Percentiles rank a stretch among this genome's conserved stretches.
Evolutionary conservation across 257 asterid genomes (phyloP).

Genomic region (Solanum raphanifolium): DNA sequence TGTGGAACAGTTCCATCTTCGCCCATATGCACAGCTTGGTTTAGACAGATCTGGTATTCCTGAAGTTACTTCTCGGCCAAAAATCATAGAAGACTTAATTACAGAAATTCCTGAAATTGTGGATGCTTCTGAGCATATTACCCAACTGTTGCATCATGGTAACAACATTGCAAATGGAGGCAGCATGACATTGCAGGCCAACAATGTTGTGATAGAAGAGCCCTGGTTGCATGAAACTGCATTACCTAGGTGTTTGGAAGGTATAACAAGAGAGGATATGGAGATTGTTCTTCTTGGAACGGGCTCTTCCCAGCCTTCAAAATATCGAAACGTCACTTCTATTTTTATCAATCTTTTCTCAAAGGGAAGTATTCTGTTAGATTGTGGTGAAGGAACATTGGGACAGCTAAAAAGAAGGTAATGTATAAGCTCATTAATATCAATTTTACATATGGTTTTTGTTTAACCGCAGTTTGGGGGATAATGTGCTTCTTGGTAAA

Average conservation of each 20-base stretch:
- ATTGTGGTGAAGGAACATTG: slow-evolving; percentile 93
- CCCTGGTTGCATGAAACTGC: slow-evolving; percentile 53
- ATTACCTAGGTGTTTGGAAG: slow-evolving; percentile 75
- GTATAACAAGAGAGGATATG: slow-evolving; percentile 60
- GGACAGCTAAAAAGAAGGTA: slow-evolving; percentile 97
- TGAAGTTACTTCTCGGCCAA: slow-evolving; percentile 30
- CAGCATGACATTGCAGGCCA: not conserved
- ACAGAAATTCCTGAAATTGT: slow-evolving; percentile 72
- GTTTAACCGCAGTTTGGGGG: not conserved
- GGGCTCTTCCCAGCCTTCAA: slow-evolving; percentile 99
- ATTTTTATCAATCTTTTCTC: slow-evolving; percentile 80
- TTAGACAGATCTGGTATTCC: slow-evolving; percentile 70
- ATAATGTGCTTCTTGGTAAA: not conserved
- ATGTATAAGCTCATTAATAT: not conserved
- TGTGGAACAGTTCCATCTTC: slow-evolving; percentile 54
- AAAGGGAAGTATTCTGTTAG: slow-evolving; percentile 70
- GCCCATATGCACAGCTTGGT: slow-evolving; percentile 83
- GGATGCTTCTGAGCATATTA: slow-evolving; percentile 49
- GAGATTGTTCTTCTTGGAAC: slow-evolving; percentile 98
- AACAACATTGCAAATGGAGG: slow-evolving; percentile 5
- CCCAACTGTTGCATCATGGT: slow-evolving; percentile 33
- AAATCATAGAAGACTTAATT: slow-evolving; percentile 53
- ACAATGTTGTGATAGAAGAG: slow-evolving; percentile 38
- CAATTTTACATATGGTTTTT: not conserved
- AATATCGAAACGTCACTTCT: slow-evolving; percentile 88